phyloP scores from a whole-genome alignment of 2,329 filamentous ascomycete genomes.

The Elsinoe perseae region DNA sequence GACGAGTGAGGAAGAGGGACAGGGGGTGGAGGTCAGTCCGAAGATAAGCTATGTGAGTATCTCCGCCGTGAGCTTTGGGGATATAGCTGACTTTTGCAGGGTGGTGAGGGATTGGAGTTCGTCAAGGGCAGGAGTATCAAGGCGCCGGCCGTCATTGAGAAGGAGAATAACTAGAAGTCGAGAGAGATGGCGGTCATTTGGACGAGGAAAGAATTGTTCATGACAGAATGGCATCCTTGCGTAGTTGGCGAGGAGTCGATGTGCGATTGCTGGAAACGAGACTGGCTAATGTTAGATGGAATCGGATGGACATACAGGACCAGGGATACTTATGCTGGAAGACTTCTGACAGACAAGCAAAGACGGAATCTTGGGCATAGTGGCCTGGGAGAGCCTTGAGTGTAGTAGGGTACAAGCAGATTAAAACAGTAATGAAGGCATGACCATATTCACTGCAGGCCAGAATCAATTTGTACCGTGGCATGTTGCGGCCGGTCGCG shows the following conservation, averaged over 20 bases:
- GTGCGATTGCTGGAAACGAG: not conserved
- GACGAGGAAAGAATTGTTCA: not conserved
- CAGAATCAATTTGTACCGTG: no score
- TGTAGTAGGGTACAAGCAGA: not conserved
- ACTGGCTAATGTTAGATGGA: not conserved
- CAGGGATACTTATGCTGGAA: not conserved
- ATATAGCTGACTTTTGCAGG: slow-evolving; percentile 32
- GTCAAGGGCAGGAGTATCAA: slow-evolving; percentile 53
- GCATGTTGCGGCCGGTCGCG: no score
- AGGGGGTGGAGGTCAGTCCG: slow-evolving; percentile 83
- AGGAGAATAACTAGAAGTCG: slow-evolving; percentile 37
- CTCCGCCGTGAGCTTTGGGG: not conserved
- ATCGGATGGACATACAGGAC: not conserved
- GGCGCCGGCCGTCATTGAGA: slow-evolving; percentile 57
- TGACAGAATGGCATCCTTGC: not conserved
- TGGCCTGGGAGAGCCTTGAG: not conserved
- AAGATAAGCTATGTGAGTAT: slow-evolving; percentile 87
- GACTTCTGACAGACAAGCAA: not conserved
- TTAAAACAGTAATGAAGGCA: not conserved
- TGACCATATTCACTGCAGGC: not conserved
- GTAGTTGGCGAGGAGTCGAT: not conserved
- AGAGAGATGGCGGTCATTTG: not conserved
- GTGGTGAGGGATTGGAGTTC: slow-evolving; percentile 56
- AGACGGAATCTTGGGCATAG: not conserved
- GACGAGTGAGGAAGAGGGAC: slow-evolving; percentile 52